Conservation (phyloP, 2,329 filamentous ascomycete genomes). For the Teratosphaeria destructans region DNA sequence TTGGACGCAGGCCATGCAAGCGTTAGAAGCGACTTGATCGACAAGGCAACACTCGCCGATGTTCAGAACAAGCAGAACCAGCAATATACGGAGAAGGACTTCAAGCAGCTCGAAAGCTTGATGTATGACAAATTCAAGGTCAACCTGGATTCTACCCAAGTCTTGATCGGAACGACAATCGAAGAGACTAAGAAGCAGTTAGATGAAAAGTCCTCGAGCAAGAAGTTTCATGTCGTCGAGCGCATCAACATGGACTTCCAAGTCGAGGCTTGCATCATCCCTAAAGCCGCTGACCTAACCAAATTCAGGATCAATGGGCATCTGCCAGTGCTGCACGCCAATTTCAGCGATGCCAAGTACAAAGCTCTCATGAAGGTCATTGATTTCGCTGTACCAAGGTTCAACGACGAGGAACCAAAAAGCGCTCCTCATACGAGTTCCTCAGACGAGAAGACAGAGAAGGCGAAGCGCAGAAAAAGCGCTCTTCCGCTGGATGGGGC, state of each 20-base stretch:
- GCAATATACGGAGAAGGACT: conserved; percentile 79
- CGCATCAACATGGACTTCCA: conserved; percentile 96
- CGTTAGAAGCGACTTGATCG: conserved; percentile 86
- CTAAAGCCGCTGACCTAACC: conserved; percentile 85
- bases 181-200: conserved; percentile 81
- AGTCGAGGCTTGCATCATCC: conserved; percentile 93
- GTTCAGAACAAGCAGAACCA: conserved; percentile 85
- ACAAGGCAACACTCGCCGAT: conserved; percentile 78
- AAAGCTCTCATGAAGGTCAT: conserved; percentile 94
- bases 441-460: conserved; percentile 12
- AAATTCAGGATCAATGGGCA: conserved; percentile 87
- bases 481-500: conserved; percentile 28
- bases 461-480: conserved; percentile 26
- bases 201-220: conserved; percentile 50
- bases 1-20: conserved; percentile 93
- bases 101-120: conserved; percentile 73
- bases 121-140: conserved; percentile 98
- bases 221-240: conserved; percentile 81
- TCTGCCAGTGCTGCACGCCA: conserved; percentile 81
- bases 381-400: conserved; percentile 84
- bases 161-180: conserved; percentile 88
- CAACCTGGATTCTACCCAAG: conserved; percentile 86
- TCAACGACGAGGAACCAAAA: conserved; percentile 35
- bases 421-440: conserved; percentile 1
- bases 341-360: conserved; percentile 90